phyloP scores from a whole-genome alignment of 73 alveolate species.

The Tetrahymena thermophila region DNA sequence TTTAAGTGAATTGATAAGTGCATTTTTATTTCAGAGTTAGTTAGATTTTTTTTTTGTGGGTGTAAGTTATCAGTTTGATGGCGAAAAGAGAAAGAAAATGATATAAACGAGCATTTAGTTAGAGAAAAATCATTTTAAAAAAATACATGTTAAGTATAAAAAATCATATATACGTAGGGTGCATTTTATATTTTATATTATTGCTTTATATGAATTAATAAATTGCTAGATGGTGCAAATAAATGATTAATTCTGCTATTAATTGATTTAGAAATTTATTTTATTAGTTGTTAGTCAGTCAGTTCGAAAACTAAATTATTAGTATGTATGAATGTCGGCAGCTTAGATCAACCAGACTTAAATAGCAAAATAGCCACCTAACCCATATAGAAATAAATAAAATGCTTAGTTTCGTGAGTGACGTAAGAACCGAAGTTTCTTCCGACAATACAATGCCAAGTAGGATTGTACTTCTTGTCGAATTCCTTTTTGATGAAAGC shows the following conservation, averaged over 20 bases:
- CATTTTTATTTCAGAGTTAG: neutral
- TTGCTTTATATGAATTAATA: neutral
- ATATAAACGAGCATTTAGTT: neutral
- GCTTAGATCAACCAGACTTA: slow-evolving; percentile 65
- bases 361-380: slow-evolving; percentile 83
- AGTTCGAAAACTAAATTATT: neutral
- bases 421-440: slow-evolving; percentile 93
- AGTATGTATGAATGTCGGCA: neutral
- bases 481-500: slow-evolving; percentile 99
- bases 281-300: neutral
- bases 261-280: neutral
- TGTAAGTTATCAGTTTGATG: neutral
- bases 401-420: slow-evolving; percentile 97
- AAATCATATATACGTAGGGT: neutral
- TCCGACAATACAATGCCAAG: slow-evolving; percentile 96
- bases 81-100: neutral
- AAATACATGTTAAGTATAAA: neutral
- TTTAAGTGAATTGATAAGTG: neutral
- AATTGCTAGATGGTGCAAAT: neutral
- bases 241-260: neutral
- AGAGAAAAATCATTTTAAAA: neutral
- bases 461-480: slow-evolving; percentile 99
- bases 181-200: neutral
- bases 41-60: neutral
- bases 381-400: slow-evolving; percentile 95